phyloP scores from a whole-genome alignment of 2,329 filamentous ascomycete genomes.

The Pseudonectria buxi region DNA sequence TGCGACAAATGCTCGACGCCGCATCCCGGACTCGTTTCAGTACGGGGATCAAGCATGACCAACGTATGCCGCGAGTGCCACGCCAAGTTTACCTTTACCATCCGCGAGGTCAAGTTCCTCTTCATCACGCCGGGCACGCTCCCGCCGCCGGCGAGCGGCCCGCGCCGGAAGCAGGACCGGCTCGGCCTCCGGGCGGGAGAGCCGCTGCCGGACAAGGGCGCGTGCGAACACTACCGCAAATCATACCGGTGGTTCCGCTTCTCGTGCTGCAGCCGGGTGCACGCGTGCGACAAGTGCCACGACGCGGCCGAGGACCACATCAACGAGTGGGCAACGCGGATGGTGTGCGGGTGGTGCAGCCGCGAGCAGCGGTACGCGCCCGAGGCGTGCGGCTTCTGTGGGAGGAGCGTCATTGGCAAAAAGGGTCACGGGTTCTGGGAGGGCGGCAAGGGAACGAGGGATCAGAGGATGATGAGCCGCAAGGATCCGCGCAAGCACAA shows the following conservation, averaged over 20 bases:
- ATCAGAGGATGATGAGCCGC: slow-evolving; percentile 62
- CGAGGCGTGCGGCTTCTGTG: slow-evolving; percentile 70
- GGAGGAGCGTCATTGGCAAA: slow-evolving; percentile 58
- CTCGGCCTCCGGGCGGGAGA: slow-evolving; percentile 52
- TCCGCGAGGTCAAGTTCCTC: slow-evolving; percentile 73
- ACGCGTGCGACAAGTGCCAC: slow-evolving; percentile 67
- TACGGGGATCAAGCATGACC: slow-evolving; percentile 65
- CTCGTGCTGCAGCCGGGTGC: slow-evolving; percentile 52
- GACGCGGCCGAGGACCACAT: slow-evolving; percentile 63
- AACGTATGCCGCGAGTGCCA: slow-evolving; percentile 77
- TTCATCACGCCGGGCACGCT: slow-evolving; percentile 54
- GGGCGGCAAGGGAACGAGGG: slow-evolving; percentile 75
- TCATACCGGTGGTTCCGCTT: slow-evolving; percentile 61
- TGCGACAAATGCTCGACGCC: slow-evolving; percentile 69
- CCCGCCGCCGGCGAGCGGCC: slow-evolving; percentile 32
- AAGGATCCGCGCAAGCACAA: slow-evolving; percentile 72
- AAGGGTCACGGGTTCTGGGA: slow-evolving; percentile 75
- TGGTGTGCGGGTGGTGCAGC: slow-evolving; percentile 76
- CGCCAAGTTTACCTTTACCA: slow-evolving; percentile 69
- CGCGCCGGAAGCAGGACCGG: slow-evolving; percentile 43
- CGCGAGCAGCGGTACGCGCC: slow-evolving; percentile 74
- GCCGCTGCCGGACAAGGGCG: slow-evolving; percentile 44
- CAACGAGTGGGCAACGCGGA: slow-evolving; percentile 75
- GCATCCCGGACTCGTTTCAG: slow-evolving; percentile 61
- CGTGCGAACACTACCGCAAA: slow-evolving; percentile 52